Evolutionary conservation across 805 yeast genomes (phyloP).

Genomic region (Candida sonorensis): DNA sequence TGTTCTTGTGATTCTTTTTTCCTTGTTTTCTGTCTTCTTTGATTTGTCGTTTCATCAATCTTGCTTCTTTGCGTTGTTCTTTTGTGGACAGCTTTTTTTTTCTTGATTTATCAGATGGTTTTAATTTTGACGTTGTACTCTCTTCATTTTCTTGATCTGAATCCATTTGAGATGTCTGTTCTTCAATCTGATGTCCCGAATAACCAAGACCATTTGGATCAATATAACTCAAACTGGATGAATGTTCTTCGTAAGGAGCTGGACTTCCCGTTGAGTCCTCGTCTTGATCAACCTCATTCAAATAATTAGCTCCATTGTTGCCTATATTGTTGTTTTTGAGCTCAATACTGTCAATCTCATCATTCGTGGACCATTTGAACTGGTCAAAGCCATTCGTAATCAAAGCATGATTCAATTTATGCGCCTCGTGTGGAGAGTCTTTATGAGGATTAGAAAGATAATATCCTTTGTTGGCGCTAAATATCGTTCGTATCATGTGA

Average conservation of each 20-base stretch:
- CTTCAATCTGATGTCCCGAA: no score
- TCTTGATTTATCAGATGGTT: no score
- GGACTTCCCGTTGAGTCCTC: no score
- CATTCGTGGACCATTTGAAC: conserved; percentile 28
- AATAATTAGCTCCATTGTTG: no score
- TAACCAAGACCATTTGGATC: no score
- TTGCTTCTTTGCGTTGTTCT: conserved; percentile 17
- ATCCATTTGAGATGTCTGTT: not conserved
- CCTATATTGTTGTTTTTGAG: conserved; percentile 4
- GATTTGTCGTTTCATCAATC: conserved; percentile 18
- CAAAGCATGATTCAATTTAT: conserved; percentile 2
- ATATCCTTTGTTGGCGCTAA: conserved; percentile 19
- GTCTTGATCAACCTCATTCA: no score
- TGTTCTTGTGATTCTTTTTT: conserved; percentile 9
- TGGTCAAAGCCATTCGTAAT: conserved; percentile 37
- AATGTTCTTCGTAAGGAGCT: conserved; percentile 10
- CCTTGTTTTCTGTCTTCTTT: no score
- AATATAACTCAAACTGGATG: conserved; percentile 6
- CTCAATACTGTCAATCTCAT: conserved; percentile 27
- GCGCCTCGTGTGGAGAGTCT: conserved; percentile 9
- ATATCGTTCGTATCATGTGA: conserved; percentile 10
- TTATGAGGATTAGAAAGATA: conserved; percentile 9
- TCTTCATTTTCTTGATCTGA: not conserved
- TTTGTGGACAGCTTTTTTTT: conserved; percentile 1
- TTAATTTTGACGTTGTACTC: no score